phyloP scores from a whole-genome alignment of 176 grass and related monocot genomes.

The Echinochloa phyllopogon region DNA sequence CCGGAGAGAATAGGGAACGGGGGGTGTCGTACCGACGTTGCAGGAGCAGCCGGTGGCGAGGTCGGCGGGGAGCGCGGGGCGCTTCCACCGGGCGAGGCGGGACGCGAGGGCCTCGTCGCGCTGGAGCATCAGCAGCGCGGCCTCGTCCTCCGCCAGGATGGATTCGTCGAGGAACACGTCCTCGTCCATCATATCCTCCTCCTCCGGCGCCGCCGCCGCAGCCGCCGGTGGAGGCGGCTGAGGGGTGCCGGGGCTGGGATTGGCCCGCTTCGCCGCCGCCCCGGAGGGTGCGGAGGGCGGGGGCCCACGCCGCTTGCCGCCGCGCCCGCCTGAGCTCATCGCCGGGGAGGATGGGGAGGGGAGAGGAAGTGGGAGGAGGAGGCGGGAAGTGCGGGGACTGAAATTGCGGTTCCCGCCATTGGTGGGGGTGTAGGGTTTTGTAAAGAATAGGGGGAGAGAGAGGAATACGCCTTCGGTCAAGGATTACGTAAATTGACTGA shows the following conservation, averaged over 20 bases:
- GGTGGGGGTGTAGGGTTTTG: constrained; percentile 49
- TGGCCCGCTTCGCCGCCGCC: constrained; percentile 62
- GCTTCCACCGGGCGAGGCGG: constrained; percentile 81
- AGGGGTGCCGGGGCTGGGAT: constrained; percentile 36
- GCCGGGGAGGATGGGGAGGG: neutral
- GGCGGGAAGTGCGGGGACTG: constrained; percentile 37
- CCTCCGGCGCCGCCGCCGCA: constrained; percentile 16
- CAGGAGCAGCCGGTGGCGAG: constrained; percentile 45
- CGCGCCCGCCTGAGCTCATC: constrained; percentile 49
- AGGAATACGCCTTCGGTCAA: neutral
- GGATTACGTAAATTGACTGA: neutral
- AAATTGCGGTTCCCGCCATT: constrained; percentile 64
- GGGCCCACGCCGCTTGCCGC: constrained; percentile 62
- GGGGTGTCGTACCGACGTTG: constrained; percentile 43
- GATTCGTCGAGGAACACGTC: constrained; percentile 86
- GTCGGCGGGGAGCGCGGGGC: constrained; percentile 69
- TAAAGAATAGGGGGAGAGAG: neutral
- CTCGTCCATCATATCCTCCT: constrained; percentile 99
- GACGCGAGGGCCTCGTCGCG: constrained; percentile 74
- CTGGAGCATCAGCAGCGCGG: constrained; percentile 64
- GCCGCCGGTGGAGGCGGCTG: constrained; percentile 40
- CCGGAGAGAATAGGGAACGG: neutral
- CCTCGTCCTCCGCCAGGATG: constrained; percentile 79
- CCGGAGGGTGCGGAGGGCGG: constrained; percentile 34
- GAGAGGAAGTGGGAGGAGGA: neutral